Conservation (phyloP, 1,139 yeast species). For the Hansenula sp. region DNA sequence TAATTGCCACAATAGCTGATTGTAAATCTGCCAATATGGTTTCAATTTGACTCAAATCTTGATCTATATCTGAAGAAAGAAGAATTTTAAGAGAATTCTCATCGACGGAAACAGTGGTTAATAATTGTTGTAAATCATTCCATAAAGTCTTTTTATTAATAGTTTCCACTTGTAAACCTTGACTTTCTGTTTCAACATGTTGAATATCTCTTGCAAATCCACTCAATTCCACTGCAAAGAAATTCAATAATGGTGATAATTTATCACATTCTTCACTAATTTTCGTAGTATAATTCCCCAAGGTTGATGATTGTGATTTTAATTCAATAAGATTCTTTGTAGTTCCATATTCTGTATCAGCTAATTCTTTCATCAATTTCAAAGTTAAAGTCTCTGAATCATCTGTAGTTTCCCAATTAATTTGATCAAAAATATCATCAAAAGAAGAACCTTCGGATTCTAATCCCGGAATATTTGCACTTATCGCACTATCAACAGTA, state of each 20-base stretch:
- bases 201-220: conserved; percentile 64
- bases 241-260: conserved; percentile 49
- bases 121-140: conserved; percentile 62
- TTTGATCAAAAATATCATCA: conserved; percentile 68
- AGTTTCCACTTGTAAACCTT: conserved; percentile 80
- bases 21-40: conserved; percentile 52
- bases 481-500: conserved; percentile 19
- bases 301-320: conserved; percentile 34
- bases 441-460: conserved; percentile 13
- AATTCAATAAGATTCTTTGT: conserved; percentile 40
- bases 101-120: conserved; percentile 66
- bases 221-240: conserved; percentile 54
- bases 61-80: conserved; percentile 44
- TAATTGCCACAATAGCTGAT: conserved; percentile 59
- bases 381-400: conserved; percentile 52
- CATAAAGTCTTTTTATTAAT: conserved; percentile 74
- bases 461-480: conserved; percentile 4
- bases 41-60: conserved; percentile 51
- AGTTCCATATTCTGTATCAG: conserved; percentile 43
- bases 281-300: conserved; percentile 40
- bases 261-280: conserved; percentile 58
- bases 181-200: conserved; percentile 69
- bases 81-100: conserved; percentile 48
- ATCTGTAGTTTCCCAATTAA: conserved; percentile 69
- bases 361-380: conserved; percentile 50